Percentiles rank a stretch among this genome's conserved stretches.
These are phyloP conservation scores for Calonectria naviculata DNA, from an alignment of 2,329 filamentous ascomycete genomes.

Conservation along the genomic window DNA sequence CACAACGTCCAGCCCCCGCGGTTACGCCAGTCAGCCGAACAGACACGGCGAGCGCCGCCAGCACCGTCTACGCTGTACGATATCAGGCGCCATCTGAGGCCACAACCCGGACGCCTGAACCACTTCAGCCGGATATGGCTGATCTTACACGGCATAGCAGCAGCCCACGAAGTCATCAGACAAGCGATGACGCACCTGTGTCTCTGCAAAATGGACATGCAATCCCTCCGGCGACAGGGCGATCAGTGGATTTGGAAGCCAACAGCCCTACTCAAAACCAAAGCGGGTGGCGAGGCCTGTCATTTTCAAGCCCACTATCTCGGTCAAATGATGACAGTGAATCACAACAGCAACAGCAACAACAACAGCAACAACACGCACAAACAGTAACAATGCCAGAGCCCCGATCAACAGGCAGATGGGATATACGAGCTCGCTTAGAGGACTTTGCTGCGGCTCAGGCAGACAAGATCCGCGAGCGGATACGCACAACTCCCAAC, in stretches of 20 bases:
- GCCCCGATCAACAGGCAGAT: constrained; percentile 47
- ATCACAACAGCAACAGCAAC: constrained; percentile 6
- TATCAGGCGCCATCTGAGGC: constrained; percentile 69
- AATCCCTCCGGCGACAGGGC: constrained; percentile 23
- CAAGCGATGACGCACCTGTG: constrained; percentile 40
- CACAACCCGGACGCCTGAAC: constrained; percentile 59
- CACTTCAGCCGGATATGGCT: constrained; percentile 41
- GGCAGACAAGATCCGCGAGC: constrained; percentile 69
- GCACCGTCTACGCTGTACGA: constrained; percentile 71
- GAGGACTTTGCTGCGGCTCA: constrained; percentile 72
- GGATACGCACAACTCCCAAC: constrained; percentile 63
- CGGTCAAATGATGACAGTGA: constrained; percentile 27
- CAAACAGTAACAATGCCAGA: constrained; percentile 10
- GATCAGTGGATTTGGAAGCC: constrained; percentile 42
- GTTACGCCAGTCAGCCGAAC: constrained; percentile 70
- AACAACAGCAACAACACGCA: constrained; percentile 13
- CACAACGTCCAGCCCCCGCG: constrained; percentile 64
- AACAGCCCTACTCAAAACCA: constrained; percentile 38
- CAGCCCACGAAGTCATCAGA: constrained; percentile 37
- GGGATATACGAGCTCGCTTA: constrained; percentile 67
- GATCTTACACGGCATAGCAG: constrained; percentile 51
- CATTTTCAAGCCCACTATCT: constrained; percentile 28
- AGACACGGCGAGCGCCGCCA: constrained; percentile 72
- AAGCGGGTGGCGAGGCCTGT: constrained; percentile 40
- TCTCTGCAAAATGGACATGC: constrained; percentile 35